phyloP scores from a whole-genome alignment of 345 rosid genomes.

The Gossypium australe region DNA sequence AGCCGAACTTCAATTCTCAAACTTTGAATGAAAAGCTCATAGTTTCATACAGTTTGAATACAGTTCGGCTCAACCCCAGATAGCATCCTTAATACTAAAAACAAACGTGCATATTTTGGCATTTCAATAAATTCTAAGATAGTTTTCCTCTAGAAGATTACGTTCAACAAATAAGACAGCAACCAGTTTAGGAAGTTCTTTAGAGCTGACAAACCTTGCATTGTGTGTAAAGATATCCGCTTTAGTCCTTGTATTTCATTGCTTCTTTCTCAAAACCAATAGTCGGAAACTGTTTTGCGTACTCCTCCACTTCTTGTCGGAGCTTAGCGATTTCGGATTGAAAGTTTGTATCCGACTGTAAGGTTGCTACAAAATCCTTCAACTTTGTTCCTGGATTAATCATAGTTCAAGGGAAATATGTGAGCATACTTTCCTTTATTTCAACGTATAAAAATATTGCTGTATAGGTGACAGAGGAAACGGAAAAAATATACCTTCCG shows the following conservation, averaged over 20 bases:
- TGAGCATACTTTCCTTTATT: background rate
- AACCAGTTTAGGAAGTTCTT: background rate
- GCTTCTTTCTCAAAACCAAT: constrained; percentile 86
- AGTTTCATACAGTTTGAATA: background rate
- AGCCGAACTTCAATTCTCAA: background rate
- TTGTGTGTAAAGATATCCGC: constrained; percentile 14
- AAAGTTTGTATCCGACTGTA: constrained; percentile 48
- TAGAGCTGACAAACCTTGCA: constrained; percentile 22
- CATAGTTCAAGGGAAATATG: background rate
- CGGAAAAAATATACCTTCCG: constrained; percentile 41
- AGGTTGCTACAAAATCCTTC: constrained; percentile 74
- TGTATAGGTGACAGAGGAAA: background rate
- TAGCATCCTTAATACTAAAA: background rate
- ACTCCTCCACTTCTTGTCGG: constrained; percentile 63
- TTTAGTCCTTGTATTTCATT: constrained; percentile 70
- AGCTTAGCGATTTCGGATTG: constrained; percentile 66
- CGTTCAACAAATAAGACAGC: background rate
- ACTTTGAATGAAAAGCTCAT: background rate
- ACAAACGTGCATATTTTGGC: background rate
- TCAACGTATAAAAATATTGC: background rate
- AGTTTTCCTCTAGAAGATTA: background rate
- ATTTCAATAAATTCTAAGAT: background rate
- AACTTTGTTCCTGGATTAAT: constrained; percentile 59
- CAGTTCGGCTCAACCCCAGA: background rate
- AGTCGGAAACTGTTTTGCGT: constrained; percentile 81